Base-by-base conservation (phyloP, 352 stramenopile genomes). In the Pythium inflatum region DNA sequence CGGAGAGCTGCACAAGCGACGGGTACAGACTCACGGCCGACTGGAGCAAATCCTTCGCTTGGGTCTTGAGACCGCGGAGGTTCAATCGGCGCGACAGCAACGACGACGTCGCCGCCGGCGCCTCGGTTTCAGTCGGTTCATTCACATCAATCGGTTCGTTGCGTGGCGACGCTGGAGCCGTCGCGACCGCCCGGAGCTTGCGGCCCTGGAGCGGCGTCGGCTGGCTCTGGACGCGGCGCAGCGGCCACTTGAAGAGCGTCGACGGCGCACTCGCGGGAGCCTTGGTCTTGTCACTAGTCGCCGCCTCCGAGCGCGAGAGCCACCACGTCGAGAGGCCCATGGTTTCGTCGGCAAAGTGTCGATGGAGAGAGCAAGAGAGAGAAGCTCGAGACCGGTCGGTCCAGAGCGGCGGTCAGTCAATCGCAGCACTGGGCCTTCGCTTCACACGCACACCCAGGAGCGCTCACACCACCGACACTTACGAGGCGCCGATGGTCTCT, bases 251-350 rank as follows among this genome's bases (percentile, higher is more conserved):
- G 40, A 59, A 71, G 9, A 45, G 30, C 43, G 43, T 58, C 28
- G 58, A 25, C 11, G 24, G 18, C n/a, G 64, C 58, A 13, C 30
- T 28, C 24, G 53, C 14, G 63, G 2, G 13, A 33, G 36, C 45
- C 49, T 70, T 70, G 54, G 55, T 30, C 49, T 62, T 75, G 55
- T 70, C 60, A 9, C 59, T 54, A 12, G 27, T 28, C 31, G 67
- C 6, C 4, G 45, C 18, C 46, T 64, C 56, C 5, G 54, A 67
- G 55, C 68, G 68, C 33, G 68, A 31, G 41, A 75, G 55, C 68
- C 68, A 75, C 68, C 68, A 75, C 25, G 69, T 51, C 8, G 68
- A 50, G n/a, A 75, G 33, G 16, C 68, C 68, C 68, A 75, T 75
- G 38, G 30, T 59, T 30, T n/a, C n/a, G 6, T 25, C 18, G 40